Conservation (phyloP, 441 rosid species). For the Lepidium campestre region DNA sequence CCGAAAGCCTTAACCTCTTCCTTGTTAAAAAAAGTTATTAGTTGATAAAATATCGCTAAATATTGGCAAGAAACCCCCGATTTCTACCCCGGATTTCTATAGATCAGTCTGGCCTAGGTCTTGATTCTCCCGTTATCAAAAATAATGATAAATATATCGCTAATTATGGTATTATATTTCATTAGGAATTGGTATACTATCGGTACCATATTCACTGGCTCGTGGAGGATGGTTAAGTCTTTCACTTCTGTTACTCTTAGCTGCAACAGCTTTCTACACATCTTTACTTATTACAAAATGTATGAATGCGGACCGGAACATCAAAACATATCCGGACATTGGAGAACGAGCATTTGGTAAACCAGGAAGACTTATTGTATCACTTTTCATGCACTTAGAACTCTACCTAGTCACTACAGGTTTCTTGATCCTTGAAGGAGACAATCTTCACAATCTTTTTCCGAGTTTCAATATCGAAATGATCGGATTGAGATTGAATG, state of each 20-base stretch:
- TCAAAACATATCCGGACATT: slow-evolving; percentile 26
- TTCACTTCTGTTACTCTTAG: slow-evolving; percentile 23
- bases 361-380: slow-evolving; percentile 26
- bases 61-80: no score
- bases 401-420: slow-evolving; percentile 31
- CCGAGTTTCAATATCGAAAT: slow-evolving; percentile 22
- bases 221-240: slow-evolving; percentile 38
- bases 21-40: no score
- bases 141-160: no score
- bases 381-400: slow-evolving; percentile 28
- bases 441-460: slow-evolving; percentile 34
- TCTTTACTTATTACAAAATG: slow-evolving; percentile 33
- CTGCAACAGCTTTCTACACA: slow-evolving; percentile 31
- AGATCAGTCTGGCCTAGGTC: no score
- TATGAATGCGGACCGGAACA: slow-evolving; percentile 14
- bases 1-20: no score
- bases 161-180: neutral
- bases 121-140: no score
- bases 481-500: slow-evolving; percentile 17
- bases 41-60: neutral
- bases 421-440: slow-evolving; percentile 34
- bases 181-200: slow-evolving; percentile 31
- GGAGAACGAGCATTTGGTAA: slow-evolving; percentile 30
- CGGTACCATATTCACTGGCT: slow-evolving; percentile 31
- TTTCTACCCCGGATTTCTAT: no score